phyloP scores from a whole-genome alignment of 2,329 filamentous ascomycete species.

The Magnaporthiopsis poae region DNA sequence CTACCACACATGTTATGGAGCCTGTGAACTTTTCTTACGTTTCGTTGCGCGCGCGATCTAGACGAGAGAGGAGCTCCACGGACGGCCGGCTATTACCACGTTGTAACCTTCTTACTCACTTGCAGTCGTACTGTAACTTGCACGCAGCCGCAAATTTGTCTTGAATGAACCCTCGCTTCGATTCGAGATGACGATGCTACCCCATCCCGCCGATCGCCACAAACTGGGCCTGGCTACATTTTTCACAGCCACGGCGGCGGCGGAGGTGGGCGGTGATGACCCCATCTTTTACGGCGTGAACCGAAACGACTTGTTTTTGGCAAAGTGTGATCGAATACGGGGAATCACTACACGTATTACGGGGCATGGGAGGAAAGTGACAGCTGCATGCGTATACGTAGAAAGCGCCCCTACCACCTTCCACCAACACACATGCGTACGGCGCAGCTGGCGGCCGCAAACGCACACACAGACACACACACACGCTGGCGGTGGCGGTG shows the following conservation, averaged over 20 bases:
- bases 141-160: neutral
- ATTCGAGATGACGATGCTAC: neutral
- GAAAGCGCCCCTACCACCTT: neutral
- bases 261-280: too few species aligned
- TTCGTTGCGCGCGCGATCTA: too few species aligned
- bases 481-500: too few species aligned
- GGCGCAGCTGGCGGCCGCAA: neutral
- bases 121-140: neutral
- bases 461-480: too few species aligned
- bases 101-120: neutral
- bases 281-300: neutral
- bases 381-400: too few species aligned
- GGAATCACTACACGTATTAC: neutral
- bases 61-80: neutral
- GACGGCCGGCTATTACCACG: neutral
- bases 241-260: neutral
- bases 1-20: neutral
- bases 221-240: neutral
- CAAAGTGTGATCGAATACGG: neutral
- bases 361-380: too few species aligned
- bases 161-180: neutral
- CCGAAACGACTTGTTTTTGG: too few species aligned
- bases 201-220: neutral
- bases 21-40: neutral
- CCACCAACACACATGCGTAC: neutral